Evolutionary conservation across 106 monocot genomes (phyloP).

Genomic region (Acanthochlamys bracteata): DNA sequence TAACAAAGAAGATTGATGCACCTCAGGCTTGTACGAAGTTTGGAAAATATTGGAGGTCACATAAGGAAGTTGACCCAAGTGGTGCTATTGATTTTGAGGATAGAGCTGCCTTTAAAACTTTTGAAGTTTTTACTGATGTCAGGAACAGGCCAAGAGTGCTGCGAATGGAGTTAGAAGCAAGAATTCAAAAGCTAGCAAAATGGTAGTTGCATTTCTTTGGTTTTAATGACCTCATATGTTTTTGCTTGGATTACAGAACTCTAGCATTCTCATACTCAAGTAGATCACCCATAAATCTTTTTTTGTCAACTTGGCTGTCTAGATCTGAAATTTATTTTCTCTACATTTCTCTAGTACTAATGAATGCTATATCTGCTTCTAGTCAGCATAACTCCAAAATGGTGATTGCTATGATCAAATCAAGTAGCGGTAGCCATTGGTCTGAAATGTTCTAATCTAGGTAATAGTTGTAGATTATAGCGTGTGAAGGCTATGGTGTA

Average conservation of each 20-base stretch:
- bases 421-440: too few relatives aligned
- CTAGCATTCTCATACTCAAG: too few relatives aligned
- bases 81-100: conserved; percentile 38
- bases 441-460: too few relatives aligned
- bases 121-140: conserved; percentile 87
- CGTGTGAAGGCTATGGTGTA: too few relatives aligned
- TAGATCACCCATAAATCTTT: too few relatives aligned
- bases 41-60: conserved; percentile 3
- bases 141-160: conserved; percentile 79
- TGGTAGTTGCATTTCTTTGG: conserved; percentile 27
- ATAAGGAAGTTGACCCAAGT: conserved; percentile 7
- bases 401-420: too few relatives aligned
- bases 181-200: conserved; percentile 74
- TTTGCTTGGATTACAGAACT: neutral
- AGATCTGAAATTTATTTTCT: too few relatives aligned
- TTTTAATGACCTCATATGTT: neutral
- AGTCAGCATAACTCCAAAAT: too few relatives aligned
- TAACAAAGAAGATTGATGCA: neutral
- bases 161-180: conserved; percentile 85
- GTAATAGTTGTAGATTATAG: too few relatives aligned
- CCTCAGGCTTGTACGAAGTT: conserved; percentile 5
- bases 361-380: too few relatives aligned
- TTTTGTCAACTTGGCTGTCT: too few relatives aligned
- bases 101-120: conserved; percentile 83
- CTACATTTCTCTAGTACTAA: too few relatives aligned